Evolutionary conservation across 805 yeast species (phyloP), one percentile per base, ranked within the genome.

Genomic region (Lipomyces lipofer): DNA sequence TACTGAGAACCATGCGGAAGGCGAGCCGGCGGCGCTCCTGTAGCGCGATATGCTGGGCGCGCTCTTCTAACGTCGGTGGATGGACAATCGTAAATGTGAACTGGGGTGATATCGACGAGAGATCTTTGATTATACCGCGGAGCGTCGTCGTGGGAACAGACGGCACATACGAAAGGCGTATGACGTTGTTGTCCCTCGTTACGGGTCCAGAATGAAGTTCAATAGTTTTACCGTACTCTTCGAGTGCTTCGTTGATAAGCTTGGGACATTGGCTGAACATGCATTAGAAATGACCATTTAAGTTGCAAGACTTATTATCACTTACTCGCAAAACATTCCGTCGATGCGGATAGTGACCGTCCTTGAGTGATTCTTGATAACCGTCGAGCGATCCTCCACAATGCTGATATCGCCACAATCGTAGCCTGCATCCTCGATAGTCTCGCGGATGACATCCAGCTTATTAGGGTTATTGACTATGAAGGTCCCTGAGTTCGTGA

Each of bases 371-470:
- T 73, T 75, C 56, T 77, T 75, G 1, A 75, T 72, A n/a, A 78
- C 73, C 0, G 79, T 74, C 55, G 76, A 78, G 59, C 75, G 75
- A 33, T 78, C 73, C 45, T 74, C 75, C 29, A 73, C 73, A 4
- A 73, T 69, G 4, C 71, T 70, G n/a, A 81, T 62, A 9, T 79
- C 61, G 22, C 77, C 78, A 60, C 78, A 82, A 12, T 81, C 87
- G 68, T 79, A 86, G 3, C 94, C 92, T 48, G 80, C 71, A 64
- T 84, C 86, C 59, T 83, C 88, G 29, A 86, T 72, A 0, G 81
- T 69, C 22, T 76, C 78, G 54, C 75, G 70, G 36, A 86, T 70
- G 24, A 62, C 68, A 0, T 71, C 68, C n/a, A 79, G 49, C 33
- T 74, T 69, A 17, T 67, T 63, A 13, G 64, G 58, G 3, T 71